A percentile compares a stretch with the other conserved stretches of the same genome.
Evolutionary conservation across 495 filamentous ascomycete species (phyloP).

Genomic region (Hypoxylon fragiforme): DNA sequence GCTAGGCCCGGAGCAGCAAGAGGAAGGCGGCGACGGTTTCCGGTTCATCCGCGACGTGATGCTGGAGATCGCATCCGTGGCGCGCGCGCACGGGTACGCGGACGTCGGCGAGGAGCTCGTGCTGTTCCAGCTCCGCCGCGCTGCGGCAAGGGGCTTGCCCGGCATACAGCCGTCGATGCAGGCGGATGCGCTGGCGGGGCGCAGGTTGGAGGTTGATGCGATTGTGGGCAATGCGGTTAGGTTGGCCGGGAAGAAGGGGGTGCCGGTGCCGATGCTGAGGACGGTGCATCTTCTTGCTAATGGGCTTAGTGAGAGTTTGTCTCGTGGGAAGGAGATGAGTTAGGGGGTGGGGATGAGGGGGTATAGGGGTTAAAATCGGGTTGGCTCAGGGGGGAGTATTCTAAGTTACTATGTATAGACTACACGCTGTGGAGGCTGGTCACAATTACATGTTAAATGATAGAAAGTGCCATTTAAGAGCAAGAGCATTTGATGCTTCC

Average conservation of each 20-base stretch:
- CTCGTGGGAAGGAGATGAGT: constrained; percentile 4
- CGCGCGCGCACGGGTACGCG: constrained; percentile 46
- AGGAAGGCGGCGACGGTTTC: constrained; percentile 29
- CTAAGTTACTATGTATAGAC: too few species aligned
- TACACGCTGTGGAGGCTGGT: too few species aligned
- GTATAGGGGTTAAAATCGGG: too few species aligned
- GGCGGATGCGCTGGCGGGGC: constrained; percentile 45
- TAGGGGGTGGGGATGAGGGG: neutral
- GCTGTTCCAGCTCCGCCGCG: constrained; percentile 42
- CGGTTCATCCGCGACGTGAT: constrained; percentile 48
- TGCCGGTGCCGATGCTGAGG: constrained; percentile 49
- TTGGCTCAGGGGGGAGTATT: too few species aligned
- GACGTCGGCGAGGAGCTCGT: constrained; percentile 45
- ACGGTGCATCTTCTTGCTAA: constrained; percentile 45
- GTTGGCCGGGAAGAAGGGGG: constrained; percentile 44
- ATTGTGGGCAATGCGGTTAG: constrained; percentile 56
- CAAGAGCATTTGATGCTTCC: too few species aligned
- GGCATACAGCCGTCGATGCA: constrained; percentile 55
- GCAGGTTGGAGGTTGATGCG: constrained; percentile 54
- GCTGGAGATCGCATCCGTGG: constrained; percentile 54
- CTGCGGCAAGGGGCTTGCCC: constrained; percentile 34
- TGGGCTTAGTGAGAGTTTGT: constrained; percentile 36
- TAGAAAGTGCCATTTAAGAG: too few species aligned
- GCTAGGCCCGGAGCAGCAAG: neutral
- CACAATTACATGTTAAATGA: too few species aligned